Percentiles rank a stretch among this genome's conserved stretches.
These are phyloP conservation scores for Xylariales sp. DNA, from an alignment of 2,329 filamentous ascomycete genomes.

Conservation along the genomic window DNA sequence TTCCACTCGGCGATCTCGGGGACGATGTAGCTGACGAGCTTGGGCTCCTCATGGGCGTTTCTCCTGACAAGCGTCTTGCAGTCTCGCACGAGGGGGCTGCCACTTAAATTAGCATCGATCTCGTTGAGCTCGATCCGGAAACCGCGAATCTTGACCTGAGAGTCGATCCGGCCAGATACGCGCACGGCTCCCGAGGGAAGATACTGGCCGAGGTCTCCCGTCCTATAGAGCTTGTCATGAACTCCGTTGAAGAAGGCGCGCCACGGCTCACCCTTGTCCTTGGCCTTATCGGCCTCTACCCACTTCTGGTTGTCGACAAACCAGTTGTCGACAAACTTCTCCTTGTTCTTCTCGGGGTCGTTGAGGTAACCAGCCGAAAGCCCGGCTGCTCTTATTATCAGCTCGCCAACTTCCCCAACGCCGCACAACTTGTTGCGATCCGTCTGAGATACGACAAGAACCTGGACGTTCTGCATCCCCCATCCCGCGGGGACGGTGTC, in stretches of 20 bases:
- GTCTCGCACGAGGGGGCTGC: slow-evolving; percentile 81
- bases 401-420: slow-evolving; percentile 85
- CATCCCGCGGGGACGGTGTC: slow-evolving; percentile 85
- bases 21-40: slow-evolving; percentile 89
- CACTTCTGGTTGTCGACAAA: slow-evolving; percentile 81
- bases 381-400: slow-evolving; percentile 79
- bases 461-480: slow-evolving; percentile 90
- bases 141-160: slow-evolving; percentile 94
- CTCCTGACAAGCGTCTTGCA: slow-evolving; percentile 86
- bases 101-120: slow-evolving; percentile 85
- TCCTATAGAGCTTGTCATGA: slow-evolving; percentile 86
- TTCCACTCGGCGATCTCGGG: slow-evolving; percentile 82
- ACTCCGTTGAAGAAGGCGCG: slow-evolving; percentile 81
- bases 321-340: slow-evolving; percentile 88
- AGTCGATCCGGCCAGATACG: slow-evolving; percentile 79
- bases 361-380: slow-evolving; percentile 70
- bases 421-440: slow-evolving; percentile 76
- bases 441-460: slow-evolving; percentile 82
- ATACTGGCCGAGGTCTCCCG: slow-evolving; percentile 81
- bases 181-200: slow-evolving; percentile 37
- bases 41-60: slow-evolving; percentile 86
- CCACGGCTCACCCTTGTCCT: slow-evolving; percentile 75
- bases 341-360: slow-evolving; percentile 67
- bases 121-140: slow-evolving; percentile 96
- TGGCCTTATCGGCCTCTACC: slow-evolving; percentile 70